Percentiles rank a stretch among this genome's conserved stretches.
phyloP scores from a whole-genome alignment of 192 early-diverging fungal genomes.

The Piromyces finnis region DNA sequence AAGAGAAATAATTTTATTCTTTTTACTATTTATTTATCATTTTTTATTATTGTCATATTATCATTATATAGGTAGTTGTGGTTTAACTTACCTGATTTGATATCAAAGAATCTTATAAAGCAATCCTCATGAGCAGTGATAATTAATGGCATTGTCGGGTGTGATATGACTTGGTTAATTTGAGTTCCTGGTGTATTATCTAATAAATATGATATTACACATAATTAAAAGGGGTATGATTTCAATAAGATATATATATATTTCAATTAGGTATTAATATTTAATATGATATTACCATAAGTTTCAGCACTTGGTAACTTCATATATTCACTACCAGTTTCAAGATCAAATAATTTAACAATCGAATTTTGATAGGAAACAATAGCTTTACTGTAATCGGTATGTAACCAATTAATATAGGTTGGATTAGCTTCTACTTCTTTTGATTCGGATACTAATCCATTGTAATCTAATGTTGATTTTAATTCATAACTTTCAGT shows the following conservation, averaged over 20 bases:
- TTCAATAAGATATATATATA: no score
- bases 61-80: no score
- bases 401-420: constrained; percentile 44
- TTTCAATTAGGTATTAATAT: no score
- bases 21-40: no score
- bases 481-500: constrained; percentile 11
- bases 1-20: no score
- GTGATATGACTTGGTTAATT: constrained; percentile 53
- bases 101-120: constrained; percentile 54
- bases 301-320: constrained; percentile 31
- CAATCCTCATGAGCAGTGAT: constrained; percentile 65
- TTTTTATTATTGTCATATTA: no score
- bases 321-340: constrained; percentile 40
- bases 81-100: constrained; percentile 48
- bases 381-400: constrained; percentile 31
- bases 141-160: constrained; percentile 52
- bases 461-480: constrained; percentile 15
- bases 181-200: constrained; percentile 47
- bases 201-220: background rate
- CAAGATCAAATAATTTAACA: constrained; percentile 57
- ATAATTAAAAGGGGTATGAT: no score
- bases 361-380: constrained; percentile 44
- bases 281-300: no score
- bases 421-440: constrained; percentile 25
- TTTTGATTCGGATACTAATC: background rate